Evolutionary conservation across 768 basidiomycete species (phyloP).

Genomic region (Tricholoma bakamatsutake): DNA sequence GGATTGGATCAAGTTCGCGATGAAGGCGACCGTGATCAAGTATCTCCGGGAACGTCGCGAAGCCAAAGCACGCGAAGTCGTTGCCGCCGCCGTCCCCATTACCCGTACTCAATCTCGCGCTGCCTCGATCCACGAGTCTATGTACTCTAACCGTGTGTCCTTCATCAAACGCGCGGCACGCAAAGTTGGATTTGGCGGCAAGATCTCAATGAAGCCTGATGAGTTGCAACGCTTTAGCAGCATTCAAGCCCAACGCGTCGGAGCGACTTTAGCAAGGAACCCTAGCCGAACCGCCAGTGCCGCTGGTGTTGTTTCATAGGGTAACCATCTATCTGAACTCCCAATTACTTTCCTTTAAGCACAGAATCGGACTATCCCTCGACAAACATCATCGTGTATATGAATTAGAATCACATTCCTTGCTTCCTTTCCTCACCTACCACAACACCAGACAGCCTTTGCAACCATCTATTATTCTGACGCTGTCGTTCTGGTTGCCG

Average conservation of each 20-base stretch:
- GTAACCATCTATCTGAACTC: neutral
- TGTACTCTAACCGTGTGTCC: constrained; percentile 92
- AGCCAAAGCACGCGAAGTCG: constrained; percentile 32
- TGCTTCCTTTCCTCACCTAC: neutral
- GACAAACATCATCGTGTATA: constrained; percentile 5
- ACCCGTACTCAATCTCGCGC: constrained; percentile 86
- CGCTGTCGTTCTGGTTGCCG: neutral
- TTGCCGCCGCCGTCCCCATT: constrained; percentile 62
- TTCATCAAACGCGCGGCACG: constrained; percentile 87
- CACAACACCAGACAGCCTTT: constrained; percentile 1
- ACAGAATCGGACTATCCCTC: neutral
- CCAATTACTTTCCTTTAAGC: neutral
- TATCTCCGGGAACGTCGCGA: constrained; percentile 65
- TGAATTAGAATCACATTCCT: constrained; percentile 5
- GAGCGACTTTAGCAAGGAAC: constrained; percentile 71
- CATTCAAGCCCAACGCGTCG: constrained; percentile 78
- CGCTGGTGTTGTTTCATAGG: neutral
- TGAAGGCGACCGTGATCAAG: constrained; percentile 93
- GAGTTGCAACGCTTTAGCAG: constrained; percentile 83
- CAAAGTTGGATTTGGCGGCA: constrained; percentile 84
- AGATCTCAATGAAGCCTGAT: constrained; percentile 75
- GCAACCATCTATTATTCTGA: neutral
- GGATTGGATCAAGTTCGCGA: constrained; percentile 92
- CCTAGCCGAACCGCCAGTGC: constrained; percentile 51
- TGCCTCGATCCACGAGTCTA: constrained; percentile 82